These are phyloP conservation scores for Microglena sp. DNA, from an alignment of 139 green algal species.

Conservation along the genomic window DNA sequence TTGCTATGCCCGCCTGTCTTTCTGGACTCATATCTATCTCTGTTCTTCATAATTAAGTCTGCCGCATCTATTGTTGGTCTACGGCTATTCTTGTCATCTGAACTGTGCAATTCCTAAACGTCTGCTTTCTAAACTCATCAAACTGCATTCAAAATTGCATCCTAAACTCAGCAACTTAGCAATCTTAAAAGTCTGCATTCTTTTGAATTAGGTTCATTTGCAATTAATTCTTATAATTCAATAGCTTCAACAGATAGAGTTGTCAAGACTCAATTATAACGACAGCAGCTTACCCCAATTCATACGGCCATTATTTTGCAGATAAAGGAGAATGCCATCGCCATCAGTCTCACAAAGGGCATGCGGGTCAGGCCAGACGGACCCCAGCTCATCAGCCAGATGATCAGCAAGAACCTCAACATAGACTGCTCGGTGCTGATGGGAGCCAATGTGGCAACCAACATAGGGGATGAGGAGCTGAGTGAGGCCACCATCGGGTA, in stretches of 20 bases:
- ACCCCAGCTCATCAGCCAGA: slow-evolving; percentile 69
- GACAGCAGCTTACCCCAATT: background rate
- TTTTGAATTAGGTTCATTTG: background rate
- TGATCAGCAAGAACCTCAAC: slow-evolving; percentile 43
- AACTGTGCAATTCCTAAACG: no score
- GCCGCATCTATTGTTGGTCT: no score
- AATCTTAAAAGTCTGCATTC: background rate
- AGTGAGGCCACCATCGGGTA: slow-evolving; percentile 55
- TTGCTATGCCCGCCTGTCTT: no score
- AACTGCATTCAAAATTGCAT: background rate
- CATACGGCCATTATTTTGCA: background rate
- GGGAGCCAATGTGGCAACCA: slow-evolving; percentile 67
- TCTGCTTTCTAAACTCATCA: no score
- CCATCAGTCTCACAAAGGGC: slow-evolving; percentile 67
- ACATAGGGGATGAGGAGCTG: slow-evolving; percentile 27
- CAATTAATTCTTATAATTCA: background rate
- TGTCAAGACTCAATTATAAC: no score
- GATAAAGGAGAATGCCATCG: slow-evolving; percentile 32
- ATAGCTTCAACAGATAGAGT: no score
- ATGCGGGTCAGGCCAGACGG: slow-evolving; percentile 66
- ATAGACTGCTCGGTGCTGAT: slow-evolving; percentile 71
- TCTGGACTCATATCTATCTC: no score
- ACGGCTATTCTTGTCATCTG: no score
- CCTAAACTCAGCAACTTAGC: background rate
- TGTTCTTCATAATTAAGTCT: no score